Base-by-base conservation (phyloP, 2,329 filamentous ascomycete species). In the Paraconiothyrium sp. region DNA sequence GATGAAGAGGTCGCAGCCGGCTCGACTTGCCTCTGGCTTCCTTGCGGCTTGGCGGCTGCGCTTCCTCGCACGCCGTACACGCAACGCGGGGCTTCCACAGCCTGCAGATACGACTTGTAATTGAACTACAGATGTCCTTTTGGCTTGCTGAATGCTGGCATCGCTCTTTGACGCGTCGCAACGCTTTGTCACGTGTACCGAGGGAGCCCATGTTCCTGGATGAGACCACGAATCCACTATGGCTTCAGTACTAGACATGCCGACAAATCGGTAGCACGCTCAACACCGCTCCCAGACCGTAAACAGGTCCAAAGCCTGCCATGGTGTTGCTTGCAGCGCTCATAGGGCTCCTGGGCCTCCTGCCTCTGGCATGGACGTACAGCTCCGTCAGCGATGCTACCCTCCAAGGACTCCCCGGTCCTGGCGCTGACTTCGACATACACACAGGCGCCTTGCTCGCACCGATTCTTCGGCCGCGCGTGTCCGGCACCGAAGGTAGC, bases 391-490 rank as follows among this genome's bases (percentile, higher is more conserved):
- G 92, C 59, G 91, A 97, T 80, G 85, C 88, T 48, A 89, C 91
- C 16, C 85, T 99, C 58, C 85, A 84, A 65, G 83, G 82, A 58
- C 85, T 99, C 13, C 92, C 93, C 5, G 85, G 85, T 24, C 89
- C 89, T 1, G 89, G 88, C 64, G 69, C 77, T 59, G 92, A 94
- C 79, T 97, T 98, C 76, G 88, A 97, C 78, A 93, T 97, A 69
- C 82, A 91, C 64, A 86, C 83, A 24, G 93, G 94, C 66, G 84
- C 87, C 8, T 85, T 99, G 22, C 86, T 99, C 43, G 87, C 94
- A 4, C 95, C 94, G 0, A 95, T 99, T 69, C 84, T 99, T 57
- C 89, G 90, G 44, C 90, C 94, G 2, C 90, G 95, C 63, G 94
- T 99, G 0, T 92, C 95, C 2, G 95, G 94, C 7, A 97, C 93